These are phyloP conservation scores for Penicillium alfredii DNA, from an alignment of 495 filamentous ascomycete species.

Conservation along the genomic window DNA sequence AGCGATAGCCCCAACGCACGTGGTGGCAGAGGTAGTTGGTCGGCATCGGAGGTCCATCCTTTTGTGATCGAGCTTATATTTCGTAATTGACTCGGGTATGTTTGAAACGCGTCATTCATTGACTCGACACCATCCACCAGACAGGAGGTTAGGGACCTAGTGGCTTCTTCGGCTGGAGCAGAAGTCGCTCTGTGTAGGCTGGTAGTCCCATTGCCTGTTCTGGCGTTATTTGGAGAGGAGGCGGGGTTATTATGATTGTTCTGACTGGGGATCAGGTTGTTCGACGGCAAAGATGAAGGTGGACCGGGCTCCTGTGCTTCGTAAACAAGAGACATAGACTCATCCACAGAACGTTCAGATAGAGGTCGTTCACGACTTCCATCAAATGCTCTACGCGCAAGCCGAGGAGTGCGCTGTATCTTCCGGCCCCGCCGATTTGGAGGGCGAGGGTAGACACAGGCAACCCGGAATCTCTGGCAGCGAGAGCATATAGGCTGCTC, in stretches of 20 bases:
- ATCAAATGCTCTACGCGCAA: neutral
- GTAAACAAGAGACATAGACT: too few relatives aligned
- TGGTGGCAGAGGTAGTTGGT: slow-evolving; percentile 1
- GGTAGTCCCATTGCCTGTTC: neutral
- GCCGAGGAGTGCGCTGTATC: neutral
- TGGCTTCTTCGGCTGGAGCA: neutral
- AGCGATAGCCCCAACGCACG: slow-evolving; percentile 1
- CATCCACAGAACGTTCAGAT: neutral
- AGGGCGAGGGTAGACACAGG: slow-evolving; percentile 1
- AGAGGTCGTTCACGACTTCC: neutral
- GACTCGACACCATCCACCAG: neutral
- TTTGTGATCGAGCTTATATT: slow-evolving; percentile 1
- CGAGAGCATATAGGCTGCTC: slow-evolving; percentile 2
- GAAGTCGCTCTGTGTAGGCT: neutral
- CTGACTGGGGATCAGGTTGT: neutral
- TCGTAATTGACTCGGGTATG: slow-evolving; percentile 1
- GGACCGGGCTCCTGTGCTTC: neutral
- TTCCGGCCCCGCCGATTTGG: slow-evolving; percentile 1
- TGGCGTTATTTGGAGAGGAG: neutral
- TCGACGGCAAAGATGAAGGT: neutral
- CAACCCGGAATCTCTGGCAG: neutral
- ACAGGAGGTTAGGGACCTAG: neutral
- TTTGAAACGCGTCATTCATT: neutral
- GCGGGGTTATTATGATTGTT: neutral
- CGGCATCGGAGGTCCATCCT: neutral